phyloP scores from a whole-genome alignment of 1,139 yeast species.

The Yamadazyma aaseri region DNA sequence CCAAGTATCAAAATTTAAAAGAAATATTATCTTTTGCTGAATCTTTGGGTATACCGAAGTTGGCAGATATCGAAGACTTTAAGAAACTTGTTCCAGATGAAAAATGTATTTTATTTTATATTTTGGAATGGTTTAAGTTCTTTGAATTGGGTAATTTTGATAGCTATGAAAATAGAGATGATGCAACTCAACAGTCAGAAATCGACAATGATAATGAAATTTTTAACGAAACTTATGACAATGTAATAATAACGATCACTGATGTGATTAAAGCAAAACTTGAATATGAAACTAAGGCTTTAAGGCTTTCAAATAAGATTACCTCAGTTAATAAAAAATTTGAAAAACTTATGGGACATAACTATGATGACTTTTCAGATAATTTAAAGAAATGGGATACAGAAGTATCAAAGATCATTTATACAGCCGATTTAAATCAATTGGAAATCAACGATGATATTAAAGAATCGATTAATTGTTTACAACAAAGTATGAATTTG shows the following conservation, averaged over 20 bases:
- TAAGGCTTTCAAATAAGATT: constrained; percentile 28
- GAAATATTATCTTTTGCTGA: constrained; percentile 23
- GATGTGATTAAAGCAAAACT: constrained; percentile 26
- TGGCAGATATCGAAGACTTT: constrained; percentile 64
- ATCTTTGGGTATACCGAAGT: constrained; percentile 53
- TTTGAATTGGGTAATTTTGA: constrained; percentile 29
- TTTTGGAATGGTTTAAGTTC: constrained; percentile 65
- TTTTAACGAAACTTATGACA: constrained; percentile 15
- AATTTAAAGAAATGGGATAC: constrained; percentile 9
- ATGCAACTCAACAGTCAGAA: background rate
- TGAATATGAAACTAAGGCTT: constrained; percentile 31
- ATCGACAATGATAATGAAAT: background rate
- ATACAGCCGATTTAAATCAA: background rate
- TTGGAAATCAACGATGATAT: constrained; percentile 6
- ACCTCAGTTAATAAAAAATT: constrained; percentile 15
- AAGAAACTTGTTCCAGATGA: constrained; percentile 57
- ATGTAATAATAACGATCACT: constrained; percentile 21
- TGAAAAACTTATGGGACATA: constrained; percentile 1
- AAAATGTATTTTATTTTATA: constrained; percentile 60
- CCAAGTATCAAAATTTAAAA: constrained; percentile 25
- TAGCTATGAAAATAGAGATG: constrained; percentile 2
- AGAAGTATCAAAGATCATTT: background rate
- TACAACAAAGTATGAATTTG: constrained; percentile 7
- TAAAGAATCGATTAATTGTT: constrained; percentile 8
- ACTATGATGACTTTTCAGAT: constrained; percentile 6